phyloP scores from a whole-genome alignment of 257 asterid species.

The Solanum lignicaule region DNA sequence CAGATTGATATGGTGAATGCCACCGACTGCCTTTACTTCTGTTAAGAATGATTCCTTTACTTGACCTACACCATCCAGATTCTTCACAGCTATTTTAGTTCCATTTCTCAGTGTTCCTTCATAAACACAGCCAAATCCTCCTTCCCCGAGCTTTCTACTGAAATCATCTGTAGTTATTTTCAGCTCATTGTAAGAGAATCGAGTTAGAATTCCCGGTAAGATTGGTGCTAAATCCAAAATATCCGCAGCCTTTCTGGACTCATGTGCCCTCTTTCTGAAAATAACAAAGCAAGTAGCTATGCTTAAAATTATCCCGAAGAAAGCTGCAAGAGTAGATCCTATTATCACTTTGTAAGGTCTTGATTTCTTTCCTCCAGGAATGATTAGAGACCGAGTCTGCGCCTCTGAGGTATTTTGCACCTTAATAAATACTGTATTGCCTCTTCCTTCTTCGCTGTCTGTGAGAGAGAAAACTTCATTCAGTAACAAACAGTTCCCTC shows the following conservation, averaged over 20 bases:
- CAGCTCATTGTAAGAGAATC: constrained; percentile 5
- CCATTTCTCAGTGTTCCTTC: constrained; percentile 3
- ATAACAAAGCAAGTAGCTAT: background rate
- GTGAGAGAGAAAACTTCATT: background rate
- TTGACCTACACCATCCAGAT: background rate
- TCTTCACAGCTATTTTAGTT: constrained; percentile 8
- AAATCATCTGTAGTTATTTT: constrained; percentile 3
- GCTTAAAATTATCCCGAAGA: background rate
- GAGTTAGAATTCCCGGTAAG: background rate
- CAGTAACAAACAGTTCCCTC: background rate
- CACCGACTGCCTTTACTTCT: constrained; percentile 10
- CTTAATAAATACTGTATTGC: background rate
- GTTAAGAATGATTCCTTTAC: constrained; percentile 3
- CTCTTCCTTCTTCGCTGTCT: background rate
- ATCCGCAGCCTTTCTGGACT: background rate
- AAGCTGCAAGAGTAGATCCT: background rate
- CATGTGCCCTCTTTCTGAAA: background rate
- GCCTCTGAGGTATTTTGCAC: background rate
- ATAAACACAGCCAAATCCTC: constrained; percentile 18
- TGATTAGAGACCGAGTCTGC: background rate
- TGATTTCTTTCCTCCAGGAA: background rate
- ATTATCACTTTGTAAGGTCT: background rate
- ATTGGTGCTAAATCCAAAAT: background rate
- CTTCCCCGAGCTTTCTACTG: constrained; percentile 9
- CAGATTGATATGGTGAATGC: constrained; percentile 16